Evolutionary conservation across 768 basidiomycete genomes (phyloP), one percentile per base, ranked within the genome.

Genomic region (Mycena galopus): DNA sequence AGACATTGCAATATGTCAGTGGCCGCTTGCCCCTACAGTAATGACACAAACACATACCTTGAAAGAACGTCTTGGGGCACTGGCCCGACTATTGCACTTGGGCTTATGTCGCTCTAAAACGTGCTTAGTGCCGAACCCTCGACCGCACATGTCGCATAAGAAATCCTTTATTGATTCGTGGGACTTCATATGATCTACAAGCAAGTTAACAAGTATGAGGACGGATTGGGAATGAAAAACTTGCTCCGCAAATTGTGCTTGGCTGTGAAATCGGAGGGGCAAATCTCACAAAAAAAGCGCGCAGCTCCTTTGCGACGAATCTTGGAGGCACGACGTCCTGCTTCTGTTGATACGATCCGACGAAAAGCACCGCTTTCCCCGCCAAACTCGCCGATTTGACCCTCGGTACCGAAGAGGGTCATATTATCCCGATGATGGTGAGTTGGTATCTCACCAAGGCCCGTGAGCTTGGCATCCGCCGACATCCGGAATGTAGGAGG

Each of bases 221-320:
- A 9, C 23, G 19, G 6, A 56, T 55, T 19, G 39, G 29, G 23
- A 59, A 61, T 10, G 4, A 50, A n/a, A 25, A 30, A 65, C 70
- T 17, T 17, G 51, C 70, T 47, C 25, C 32, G 42, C 17, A 66
- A 21, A 33, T 72, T 72, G 21, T 72, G 70, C 11, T 65, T 65
- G 5, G 63, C 64, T 2, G 70, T 72, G n/a, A 72, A 72, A 33
- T 66, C 64, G 14, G 47, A 50, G 23, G n/a, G 8, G 42, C 70
- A 72, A 37, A 50, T 2, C 2, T 44, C 21, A 23, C 70, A 72
- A 27, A 66, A 21, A 30, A 21, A 56, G 4, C 33, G 17, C 10
- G 32, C 69, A 4, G 17, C 33, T 5, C 62, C 44, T 32, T 66
- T 72, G 58, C 70, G 70, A 35, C 70, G 70, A 21, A 2, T 17